These are phyloP conservation scores for Sporothrix pseudoabietina DNA, from an alignment of 2,329 filamentous ascomycete genomes.

Conservation along the genomic window DNA sequence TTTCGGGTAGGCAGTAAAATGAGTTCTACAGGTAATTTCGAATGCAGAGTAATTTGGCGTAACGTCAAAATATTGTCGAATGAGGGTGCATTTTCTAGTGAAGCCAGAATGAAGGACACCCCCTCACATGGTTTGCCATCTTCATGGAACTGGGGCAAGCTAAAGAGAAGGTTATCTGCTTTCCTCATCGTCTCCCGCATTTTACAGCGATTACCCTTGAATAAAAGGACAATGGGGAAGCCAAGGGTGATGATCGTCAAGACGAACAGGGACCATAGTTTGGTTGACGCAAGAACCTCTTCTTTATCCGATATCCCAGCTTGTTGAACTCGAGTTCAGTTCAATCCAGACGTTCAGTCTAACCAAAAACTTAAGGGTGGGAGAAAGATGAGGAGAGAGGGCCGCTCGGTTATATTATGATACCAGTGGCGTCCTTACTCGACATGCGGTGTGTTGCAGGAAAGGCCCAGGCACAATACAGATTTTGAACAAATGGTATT, in stretches of 20 bases:
- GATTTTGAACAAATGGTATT: neutral
- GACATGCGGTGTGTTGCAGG: neutral
- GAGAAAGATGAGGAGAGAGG: neutral
- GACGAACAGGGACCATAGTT: neutral
- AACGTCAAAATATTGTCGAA: too few species aligned
- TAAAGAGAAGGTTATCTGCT: neutral
- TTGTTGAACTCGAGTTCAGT: neutral
- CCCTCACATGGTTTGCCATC: neutral
- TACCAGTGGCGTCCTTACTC: neutral
- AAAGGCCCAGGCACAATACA: neutral
- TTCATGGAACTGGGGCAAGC: neutral
- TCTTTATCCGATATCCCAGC: neutral
- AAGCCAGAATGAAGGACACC: neutral
- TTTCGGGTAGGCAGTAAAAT: neutral
- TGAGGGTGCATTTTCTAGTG: too few species aligned
- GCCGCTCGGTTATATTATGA: conserved; percentile 11
- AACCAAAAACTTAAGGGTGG: neutral
- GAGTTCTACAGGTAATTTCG: neutral
- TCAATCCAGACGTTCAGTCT: neutral
- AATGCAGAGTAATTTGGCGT: neutral
- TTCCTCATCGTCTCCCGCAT: neutral
- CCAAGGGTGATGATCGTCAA: neutral
- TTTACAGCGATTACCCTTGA: conserved; percentile 16
- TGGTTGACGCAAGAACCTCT: conserved; percentile 4
- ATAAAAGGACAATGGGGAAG: neutral